These are phyloP conservation scores for Yarrowia bubula DNA, from an alignment of 805 yeast species.

Conservation along the genomic window DNA sequence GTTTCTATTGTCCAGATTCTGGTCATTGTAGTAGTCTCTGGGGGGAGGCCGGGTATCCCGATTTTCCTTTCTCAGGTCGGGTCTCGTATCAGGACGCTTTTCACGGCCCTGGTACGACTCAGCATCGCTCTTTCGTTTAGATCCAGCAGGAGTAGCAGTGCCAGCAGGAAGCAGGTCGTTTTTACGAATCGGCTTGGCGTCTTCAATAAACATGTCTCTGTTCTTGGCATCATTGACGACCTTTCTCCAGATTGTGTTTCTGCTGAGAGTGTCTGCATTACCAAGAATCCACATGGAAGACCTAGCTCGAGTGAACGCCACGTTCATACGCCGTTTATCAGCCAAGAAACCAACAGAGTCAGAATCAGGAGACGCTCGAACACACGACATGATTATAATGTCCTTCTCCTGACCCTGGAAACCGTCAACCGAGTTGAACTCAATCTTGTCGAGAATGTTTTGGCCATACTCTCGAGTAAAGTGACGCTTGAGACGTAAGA, in stretches of 20 bases:
- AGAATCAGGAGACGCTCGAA: slow-evolving; percentile 67
- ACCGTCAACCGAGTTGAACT: slow-evolving; percentile 95
- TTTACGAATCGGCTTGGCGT: background rate
- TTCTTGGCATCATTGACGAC: slow-evolving; percentile 46
- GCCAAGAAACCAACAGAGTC: slow-evolving; percentile 78
- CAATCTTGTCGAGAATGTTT: slow-evolving; percentile 61
- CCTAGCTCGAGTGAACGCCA: slow-evolving; percentile 90
- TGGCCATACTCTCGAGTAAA: slow-evolving; percentile 65
- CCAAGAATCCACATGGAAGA: slow-evolving; percentile 93
- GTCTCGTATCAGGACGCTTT: background rate
- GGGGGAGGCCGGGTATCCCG: too few relatives aligned
- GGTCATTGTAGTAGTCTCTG: slow-evolving; percentile 3
- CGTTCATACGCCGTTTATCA: slow-evolving; percentile 94
- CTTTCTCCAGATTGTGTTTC: slow-evolving; percentile 70
- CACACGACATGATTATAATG: slow-evolving; percentile 90
- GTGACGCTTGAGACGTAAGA: slow-evolving; percentile 52
- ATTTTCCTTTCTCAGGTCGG: background rate
- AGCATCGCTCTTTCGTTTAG: background rate
- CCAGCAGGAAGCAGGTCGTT: background rate
- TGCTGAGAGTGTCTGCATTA: slow-evolving; percentile 58
- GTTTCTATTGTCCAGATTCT: background rate
- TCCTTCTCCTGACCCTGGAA: slow-evolving; percentile 98
- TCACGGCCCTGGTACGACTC: background rate
- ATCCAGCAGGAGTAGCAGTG: background rate
- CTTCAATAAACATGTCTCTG: background rate